Evolutionary conservation across 257 asterid species (phyloP).

Genomic region (Solanum stenotomum): DNA sequence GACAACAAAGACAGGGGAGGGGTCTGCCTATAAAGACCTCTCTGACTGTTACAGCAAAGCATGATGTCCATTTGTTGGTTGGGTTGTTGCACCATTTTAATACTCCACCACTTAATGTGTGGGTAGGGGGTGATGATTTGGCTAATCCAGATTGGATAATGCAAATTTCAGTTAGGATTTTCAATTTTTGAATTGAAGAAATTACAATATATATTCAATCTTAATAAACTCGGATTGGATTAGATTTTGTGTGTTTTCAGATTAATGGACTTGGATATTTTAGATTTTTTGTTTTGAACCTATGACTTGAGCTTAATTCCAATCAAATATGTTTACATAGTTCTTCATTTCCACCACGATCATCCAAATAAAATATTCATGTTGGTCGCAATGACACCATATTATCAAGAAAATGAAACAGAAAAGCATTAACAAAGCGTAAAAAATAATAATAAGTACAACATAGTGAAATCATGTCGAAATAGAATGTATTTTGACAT

Average conservation of each 20-base stretch:
- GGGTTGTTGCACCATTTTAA: background rate
- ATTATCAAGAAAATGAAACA: slow-evolving; percentile 16
- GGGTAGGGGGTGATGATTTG: background rate
- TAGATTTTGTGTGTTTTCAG: background rate
- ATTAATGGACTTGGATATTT: background rate
- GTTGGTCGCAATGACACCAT: background rate
- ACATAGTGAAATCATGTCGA: background rate
- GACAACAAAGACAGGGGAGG: background rate
- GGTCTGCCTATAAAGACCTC: background rate
- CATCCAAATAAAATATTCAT: too few species aligned
- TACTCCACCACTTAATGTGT: background rate
- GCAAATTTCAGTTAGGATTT: background rate
- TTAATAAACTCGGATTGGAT: background rate
- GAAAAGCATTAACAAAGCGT: background rate
- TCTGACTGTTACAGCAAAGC: background rate
- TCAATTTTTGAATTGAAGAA: background rate
- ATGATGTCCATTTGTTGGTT: background rate
- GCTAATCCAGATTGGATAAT: background rate
- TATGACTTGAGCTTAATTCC: background rate
- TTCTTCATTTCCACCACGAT: background rate
- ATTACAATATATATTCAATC: slow-evolving; percentile 44
- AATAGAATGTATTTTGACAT: background rate
- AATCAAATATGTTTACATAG: background rate
- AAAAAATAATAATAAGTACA: background rate
- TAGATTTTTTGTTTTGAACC: background rate